phyloP scores from a whole-genome alignment of 306 rosid genomes.

The Vigna hirtella region DNA sequence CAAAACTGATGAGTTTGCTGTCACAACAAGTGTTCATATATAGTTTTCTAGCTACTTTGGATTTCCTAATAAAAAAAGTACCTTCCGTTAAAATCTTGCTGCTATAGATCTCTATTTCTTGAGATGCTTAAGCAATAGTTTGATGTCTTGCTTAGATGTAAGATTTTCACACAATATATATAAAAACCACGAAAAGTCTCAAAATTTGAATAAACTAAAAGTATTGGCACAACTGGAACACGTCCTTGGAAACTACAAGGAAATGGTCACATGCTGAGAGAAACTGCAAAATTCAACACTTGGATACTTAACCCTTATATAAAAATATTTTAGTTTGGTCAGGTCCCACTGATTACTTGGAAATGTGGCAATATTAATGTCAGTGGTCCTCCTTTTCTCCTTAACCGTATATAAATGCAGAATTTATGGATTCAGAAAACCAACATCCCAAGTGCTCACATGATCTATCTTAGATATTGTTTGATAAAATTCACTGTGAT shows the following conservation, averaged over 20 bases:
- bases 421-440: constrained; percentile 51
- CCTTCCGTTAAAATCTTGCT: constrained; percentile 29
- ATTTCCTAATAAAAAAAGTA: constrained; percentile 18
- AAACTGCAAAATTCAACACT: constrained; percentile 51
- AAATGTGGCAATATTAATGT: constrained; percentile 62
- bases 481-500: constrained; percentile 50
- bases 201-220: constrained; percentile 32
- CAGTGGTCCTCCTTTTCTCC: constrained; percentile 56
- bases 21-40: constrained; percentile 7
- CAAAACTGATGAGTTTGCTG: constrained; percentile 27
- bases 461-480: constrained; percentile 74
- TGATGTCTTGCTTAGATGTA: constrained; percentile 54
- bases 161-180: constrained; percentile 52
- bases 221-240: constrained; percentile 57
- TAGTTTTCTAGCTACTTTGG: constrained; percentile 9
- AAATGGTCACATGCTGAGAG: constrained; percentile 58
- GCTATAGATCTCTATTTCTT: constrained; percentile 49
- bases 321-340: not conserved
- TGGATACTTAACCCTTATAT: constrained; percentile 34
- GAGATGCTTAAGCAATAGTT: constrained; percentile 44
- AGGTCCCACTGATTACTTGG: constrained; percentile 62
- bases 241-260: constrained; percentile 63
- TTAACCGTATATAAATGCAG: not conserved
- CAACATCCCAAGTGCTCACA: constrained; percentile 80
- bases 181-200: constrained; percentile 43